Evolutionary conservation across 2,329 filamentous ascomycete species (phyloP), one percentile per base, ranked within the genome.

Genomic region (Scorias spongiosa): DNA sequence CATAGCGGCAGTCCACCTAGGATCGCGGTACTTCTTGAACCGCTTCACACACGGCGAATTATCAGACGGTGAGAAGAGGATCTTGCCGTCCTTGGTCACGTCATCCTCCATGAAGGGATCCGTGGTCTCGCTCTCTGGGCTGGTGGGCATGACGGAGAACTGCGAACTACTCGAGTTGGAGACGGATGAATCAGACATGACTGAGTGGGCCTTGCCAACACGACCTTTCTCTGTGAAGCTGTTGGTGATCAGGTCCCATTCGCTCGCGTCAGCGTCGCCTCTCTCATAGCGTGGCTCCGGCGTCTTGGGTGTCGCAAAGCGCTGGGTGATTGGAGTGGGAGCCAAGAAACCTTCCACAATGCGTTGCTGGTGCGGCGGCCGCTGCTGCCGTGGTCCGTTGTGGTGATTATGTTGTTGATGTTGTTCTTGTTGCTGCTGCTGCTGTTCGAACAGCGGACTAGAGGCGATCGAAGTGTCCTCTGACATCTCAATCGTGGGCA

Each of bases 1-100:
- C 75, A 79, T 80, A 42, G 77, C 75, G 38, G 70, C 63, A 5
- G 72, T 78, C 71, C 76, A 81, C 36, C 60, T 65, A 5, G 61
- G 57, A 55, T 54, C 55, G 39, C 59, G 62, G 17, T 40, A 28
- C 30, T 64, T 58, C 54, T 66, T 70, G 43, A 64, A 52, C 47
- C 66, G 66, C 55, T 67, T 69, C 10, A 56, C 53, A 28, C 47
- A 49, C n/a, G 57, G 58, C 15, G 51, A 52, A 39, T 42, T 49
- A 20, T 49, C 46, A 32, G 51, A 39, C n/a, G 43, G 58, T 11
- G 54, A 56, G 28, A 51, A 46, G 18, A 54, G 40, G 17, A 47
- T 39, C 38, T 45, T 48, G 38, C 54, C 51, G n/a, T 51, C 49
- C 41, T 57, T 57, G 9, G 44, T 38, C 10, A 48, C 29, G 18